Conservation (phyloP, 176 grass and related monocot genomes). For the Alloteropsis semialata region DNA sequence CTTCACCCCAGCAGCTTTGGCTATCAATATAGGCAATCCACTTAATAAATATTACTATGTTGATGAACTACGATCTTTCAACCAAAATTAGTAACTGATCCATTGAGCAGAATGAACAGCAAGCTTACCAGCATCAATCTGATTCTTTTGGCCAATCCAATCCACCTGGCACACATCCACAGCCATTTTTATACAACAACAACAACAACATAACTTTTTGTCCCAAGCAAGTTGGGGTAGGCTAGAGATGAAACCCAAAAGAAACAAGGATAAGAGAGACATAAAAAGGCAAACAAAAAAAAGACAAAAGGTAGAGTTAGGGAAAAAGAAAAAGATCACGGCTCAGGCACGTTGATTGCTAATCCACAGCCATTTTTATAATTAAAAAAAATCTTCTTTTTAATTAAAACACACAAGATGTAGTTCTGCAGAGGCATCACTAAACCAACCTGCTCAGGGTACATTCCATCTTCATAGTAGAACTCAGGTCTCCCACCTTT, state of each 20-base stretch:
- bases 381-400: too few relatives aligned
- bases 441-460: constrained; percentile 67
- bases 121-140: constrained; percentile 74
- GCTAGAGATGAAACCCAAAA: too few relatives aligned
- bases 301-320: too few relatives aligned
- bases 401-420: neutral
- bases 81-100: neutral
- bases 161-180: constrained; percentile 51
- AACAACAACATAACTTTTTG: neutral
- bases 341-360: too few relatives aligned
- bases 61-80: neutral
- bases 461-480: constrained; percentile 75
- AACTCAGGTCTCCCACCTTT: constrained; percentile 78
- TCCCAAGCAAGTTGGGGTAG: too few relatives aligned
- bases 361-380: too few relatives aligned
- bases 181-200: neutral
- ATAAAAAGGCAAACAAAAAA: too few relatives aligned
- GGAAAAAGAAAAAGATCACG: too few relatives aligned
- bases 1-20: constrained; percentile 70
- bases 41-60: neutral
- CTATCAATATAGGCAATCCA: constrained; percentile 28
- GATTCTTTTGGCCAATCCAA: constrained; percentile 87
- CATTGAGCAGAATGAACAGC: neutral
- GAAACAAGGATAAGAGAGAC: too few relatives aligned
- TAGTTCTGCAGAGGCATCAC: neutral